A percentile compares a stretch with the other conserved stretches of the same genome.
Conservation (phyloP, 2,329 filamentous ascomycete species). For the Apiospora aurea region DNA sequence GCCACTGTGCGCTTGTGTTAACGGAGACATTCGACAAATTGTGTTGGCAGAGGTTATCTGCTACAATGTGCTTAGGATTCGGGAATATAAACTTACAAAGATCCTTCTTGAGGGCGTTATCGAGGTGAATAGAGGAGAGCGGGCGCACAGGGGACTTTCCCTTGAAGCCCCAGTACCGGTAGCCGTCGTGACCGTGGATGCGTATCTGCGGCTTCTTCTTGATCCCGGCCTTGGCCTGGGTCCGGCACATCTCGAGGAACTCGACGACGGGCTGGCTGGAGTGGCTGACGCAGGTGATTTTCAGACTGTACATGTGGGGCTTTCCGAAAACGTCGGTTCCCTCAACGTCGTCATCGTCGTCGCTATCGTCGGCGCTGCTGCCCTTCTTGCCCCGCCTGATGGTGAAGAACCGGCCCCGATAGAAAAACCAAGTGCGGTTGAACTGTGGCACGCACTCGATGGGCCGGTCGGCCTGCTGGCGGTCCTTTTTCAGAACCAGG, state of each 20-base stretch:
- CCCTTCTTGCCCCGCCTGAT: constrained; percentile 32
- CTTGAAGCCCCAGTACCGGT: constrained; percentile 36
- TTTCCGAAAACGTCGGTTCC: background rate
- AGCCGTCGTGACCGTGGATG: constrained; percentile 43
- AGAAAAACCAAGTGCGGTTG: constrained; percentile 20
- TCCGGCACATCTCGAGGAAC: constrained; percentile 14
- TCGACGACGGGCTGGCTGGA: constrained; percentile 15
- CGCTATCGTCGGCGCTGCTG: constrained; percentile 23
- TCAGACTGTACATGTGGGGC: background rate
- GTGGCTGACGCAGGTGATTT: constrained; percentile 15
- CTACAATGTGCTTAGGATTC: background rate
- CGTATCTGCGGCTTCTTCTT: constrained; percentile 12
- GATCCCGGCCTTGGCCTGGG: constrained; percentile 1
- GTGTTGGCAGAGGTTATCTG: too few species aligned
- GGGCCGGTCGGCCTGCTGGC: constrained; percentile 43
- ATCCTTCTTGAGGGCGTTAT: constrained; percentile 14
- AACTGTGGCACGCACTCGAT: constrained; percentile 18
- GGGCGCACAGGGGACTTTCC: constrained; percentile 40
- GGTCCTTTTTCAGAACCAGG: constrained; percentile 37
- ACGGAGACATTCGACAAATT: too few species aligned
- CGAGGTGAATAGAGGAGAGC: constrained; percentile 25
- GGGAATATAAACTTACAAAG: background rate
- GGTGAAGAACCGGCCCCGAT: constrained; percentile 5
- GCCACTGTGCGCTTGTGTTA: background rate
- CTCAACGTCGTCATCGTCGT: background rate